Evolutionary conservation across 352 stramenopile genomes (phyloP).

Genomic region (Plasmopara viticola): DNA sequence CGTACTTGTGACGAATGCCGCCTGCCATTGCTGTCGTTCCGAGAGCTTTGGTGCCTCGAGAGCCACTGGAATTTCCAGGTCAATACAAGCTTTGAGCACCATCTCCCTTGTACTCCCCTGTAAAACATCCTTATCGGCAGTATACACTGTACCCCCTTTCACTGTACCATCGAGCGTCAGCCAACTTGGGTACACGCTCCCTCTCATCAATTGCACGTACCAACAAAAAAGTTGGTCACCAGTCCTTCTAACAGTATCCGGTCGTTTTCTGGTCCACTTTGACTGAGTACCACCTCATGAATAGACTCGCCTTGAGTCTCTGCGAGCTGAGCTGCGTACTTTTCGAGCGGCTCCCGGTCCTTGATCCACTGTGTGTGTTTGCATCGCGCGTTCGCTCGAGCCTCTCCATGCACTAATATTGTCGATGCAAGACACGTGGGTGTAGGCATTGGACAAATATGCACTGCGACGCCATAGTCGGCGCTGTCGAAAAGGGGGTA

Average conservation of each 20-base stretch:
- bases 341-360: constrained; percentile 45
- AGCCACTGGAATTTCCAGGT: constrained; percentile 53
- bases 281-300: constrained; percentile 56
- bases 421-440: constrained; percentile 31
- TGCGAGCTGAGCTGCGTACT: constrained; percentile 19
- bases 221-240: constrained; percentile 76
- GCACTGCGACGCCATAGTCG: constrained; percentile 35
- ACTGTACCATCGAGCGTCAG: constrained; percentile 24
- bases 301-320: constrained; percentile 21
- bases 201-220: constrained; percentile 22
- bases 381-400: constrained; percentile 35
- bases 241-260: constrained; percentile 59
- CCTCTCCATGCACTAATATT: constrained; percentile 46
- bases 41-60: constrained; percentile 46
- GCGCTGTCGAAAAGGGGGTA: constrained; percentile 17
- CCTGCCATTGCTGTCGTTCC: constrained; percentile 46
- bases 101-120: constrained; percentile 54
- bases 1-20: constrained; percentile 71
- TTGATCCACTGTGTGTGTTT: constrained; percentile 75
- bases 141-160: constrained; percentile 40
- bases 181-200: not conserved
- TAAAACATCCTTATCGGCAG: constrained; percentile 38
- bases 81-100: constrained; percentile 49
- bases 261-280: constrained; percentile 13
- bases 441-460: constrained; percentile 51